Base-by-base conservation (phyloP, 108 stramenopile species). In the Stephanodiscus minutulus region DNA sequence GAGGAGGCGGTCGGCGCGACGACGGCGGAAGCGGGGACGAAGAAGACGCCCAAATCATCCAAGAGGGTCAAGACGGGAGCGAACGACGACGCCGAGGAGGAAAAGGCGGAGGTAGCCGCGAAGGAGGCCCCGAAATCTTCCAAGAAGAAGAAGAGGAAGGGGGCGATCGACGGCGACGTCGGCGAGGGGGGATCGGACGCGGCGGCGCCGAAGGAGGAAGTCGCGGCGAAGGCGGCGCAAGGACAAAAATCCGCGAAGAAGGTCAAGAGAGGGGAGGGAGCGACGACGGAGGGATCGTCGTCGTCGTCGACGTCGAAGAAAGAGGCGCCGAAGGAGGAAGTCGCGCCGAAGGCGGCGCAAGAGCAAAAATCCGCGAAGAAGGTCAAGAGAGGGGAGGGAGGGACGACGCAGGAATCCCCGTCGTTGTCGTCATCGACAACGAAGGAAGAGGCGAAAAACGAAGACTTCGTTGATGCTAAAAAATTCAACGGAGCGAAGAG, bases 401-500 rank as follows among this genome's bases (percentile, higher is more conserved):
- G 6, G 22, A 52, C n/a, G 22, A 52, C 50, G 3, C 17, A 7
- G 8, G 39, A 9, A 11, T 8, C 10, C 8, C 11, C 39, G n/a
- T n/a, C n/a, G n/a, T n/a, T n/a, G 39, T 48, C 55, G 66, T 39
- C 50, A 53, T 72, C n/a, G n/a, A n/a, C 63, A 50, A 71, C 60
- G 68, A 46, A 66, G 43, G n/a, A 15, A 15, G 36, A 60, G 24
- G 17, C 24, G 15, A n/a, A n/a, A n/a, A n/a, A 80, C 29, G 44
- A 52, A 8, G 13, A 53, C 31, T 95, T 87, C 57, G 82, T 91
- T 49, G 39, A 84, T 22, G 70, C 84, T 22, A 92, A 93, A 63
- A 90, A 85, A 61, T 96, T 88, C 65, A 58, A 47, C 9, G 89
- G 91, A 11, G 73, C 88, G 27, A 93, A 91, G 76, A 72, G 75